phyloP scores from a whole-genome alignment of 140 eudicot genomes.

The Oenanthe javanica region DNA sequence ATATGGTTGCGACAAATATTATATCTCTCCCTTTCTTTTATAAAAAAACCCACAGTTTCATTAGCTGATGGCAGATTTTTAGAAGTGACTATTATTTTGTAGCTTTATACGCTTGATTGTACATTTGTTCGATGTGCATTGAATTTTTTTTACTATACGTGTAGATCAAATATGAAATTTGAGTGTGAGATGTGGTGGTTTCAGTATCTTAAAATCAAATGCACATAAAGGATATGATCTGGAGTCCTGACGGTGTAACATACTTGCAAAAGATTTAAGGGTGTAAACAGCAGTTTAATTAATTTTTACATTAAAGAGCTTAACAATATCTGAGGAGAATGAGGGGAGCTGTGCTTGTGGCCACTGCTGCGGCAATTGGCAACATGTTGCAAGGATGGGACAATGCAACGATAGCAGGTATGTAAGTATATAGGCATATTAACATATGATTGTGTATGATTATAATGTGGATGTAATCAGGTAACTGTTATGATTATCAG shows the following conservation, averaged over 20 bases:
- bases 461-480: neutral
- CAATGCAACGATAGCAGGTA: conserved; percentile 94
- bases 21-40: too few species aligned
- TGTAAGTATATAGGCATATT: neutral
- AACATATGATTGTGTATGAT: neutral
- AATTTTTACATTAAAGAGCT: conserved; percentile 8
- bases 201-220: neutral
- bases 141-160: neutral
- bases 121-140: neutral
- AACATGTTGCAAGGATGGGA: conserved; percentile 99
- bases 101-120: neutral
- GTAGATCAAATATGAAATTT: neutral
- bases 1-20: too few species aligned
- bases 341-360: conserved; percentile 81
- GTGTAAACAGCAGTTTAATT: conserved; percentile 1
- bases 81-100: neutral
- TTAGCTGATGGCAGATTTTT: neutral
- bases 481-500: too few species aligned
- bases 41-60: too few species aligned
- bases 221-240: neutral
- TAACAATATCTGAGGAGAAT: conserved; percentile 26
- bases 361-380: conserved; percentile 83
- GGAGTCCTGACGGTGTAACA: neutral
- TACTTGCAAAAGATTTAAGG: neutral
- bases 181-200: neutral